A percentile compares a stretch with the other conserved stretches of the same genome.
Evolutionary conservation across 2,329 filamentous ascomycete species (phyloP).

Genomic region (Bipolaris cookei): DNA sequence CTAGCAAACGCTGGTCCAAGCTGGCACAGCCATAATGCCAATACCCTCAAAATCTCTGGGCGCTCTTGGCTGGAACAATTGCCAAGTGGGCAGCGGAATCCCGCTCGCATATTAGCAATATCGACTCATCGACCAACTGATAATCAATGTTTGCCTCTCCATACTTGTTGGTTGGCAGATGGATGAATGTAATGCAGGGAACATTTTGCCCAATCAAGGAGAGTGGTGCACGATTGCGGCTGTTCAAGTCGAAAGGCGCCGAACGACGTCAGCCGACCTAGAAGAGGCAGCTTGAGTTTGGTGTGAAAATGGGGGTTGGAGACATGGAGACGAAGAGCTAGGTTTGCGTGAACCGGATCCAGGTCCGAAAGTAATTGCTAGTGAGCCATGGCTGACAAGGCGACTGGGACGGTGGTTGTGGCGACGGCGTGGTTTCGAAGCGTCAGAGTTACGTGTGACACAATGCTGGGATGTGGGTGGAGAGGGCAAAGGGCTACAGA

Average conservation of each 20-base stretch:
- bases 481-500: neutral
- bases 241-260: neutral
- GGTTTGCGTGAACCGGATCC: neutral
- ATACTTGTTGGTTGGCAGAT: neutral
- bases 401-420: neutral
- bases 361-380: neutral
- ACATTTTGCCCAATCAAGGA: neutral
- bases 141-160: neutral
- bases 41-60: constrained; percentile 5
- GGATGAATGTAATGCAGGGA: neutral
- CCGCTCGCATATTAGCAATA: constrained; percentile 8
- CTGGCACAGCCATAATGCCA: constrained; percentile 9
- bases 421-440: constrained; percentile 2
- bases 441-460: neutral
- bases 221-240: neutral
- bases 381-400: neutral
- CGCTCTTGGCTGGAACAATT: constrained; percentile 6
- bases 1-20: constrained; percentile 1
- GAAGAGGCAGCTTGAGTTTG: constrained; percentile 3
- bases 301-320: neutral
- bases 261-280: neutral
- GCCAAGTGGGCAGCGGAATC: constrained; percentile 6
- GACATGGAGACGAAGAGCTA: neutral
- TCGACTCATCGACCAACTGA: neutral
- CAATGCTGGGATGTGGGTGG: neutral